Base-by-base conservation (phyloP, 2,329 filamentous ascomycete genomes). In the Grosmannia clavigera region DNA sequence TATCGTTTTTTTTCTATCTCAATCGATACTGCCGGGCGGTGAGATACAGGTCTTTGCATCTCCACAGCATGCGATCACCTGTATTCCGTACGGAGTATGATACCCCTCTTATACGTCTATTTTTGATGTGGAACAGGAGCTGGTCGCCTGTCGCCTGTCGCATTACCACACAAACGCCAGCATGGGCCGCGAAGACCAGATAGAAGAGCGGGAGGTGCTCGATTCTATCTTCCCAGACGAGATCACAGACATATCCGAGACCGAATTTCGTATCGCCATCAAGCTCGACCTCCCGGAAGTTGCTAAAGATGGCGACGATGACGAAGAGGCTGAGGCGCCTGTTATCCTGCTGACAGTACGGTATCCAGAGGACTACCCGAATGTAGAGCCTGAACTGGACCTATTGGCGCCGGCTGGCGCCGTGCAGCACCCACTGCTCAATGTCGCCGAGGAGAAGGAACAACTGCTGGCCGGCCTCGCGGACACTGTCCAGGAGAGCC, bases 201-300 rank as follows among this genome's bases (percentile, higher is more conserved):
- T 86, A 65, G 94, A 99, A 76, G 94, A 99, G 81, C 86, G 92
- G 63, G 94, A 99, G 74, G 92, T 99, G 67, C 90, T 99, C 71
- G 90, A 95, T 70, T 96, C 92, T 63, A 99, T 99, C 70, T 99
- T 97, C 67, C 91, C 94, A 1, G 92, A 99, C 62, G 94, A 99
- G 76, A 96, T 99, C 67, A 92, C 86, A 94, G 94, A 96, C 71
- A 84, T 96, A 69, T 94, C 90, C 67, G 90, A 96, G 59, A 89
- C 84, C 61, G 88, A 95, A 72, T 97, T 88, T 76, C 87, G 88
- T 70, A 86, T 99, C 77, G 83, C 85, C 58, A 86, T 97, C 70
- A 78, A 81, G n/a, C 82, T 99, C 61, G 94, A 99, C 65, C 80
- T 90, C 33, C 82, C 79, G 51, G 81, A 85, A 64, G 60, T 61